These are phyloP conservation scores for Solanum sitiens DNA, from an alignment of 257 asterid genomes.

Conservation along the genomic window DNA sequence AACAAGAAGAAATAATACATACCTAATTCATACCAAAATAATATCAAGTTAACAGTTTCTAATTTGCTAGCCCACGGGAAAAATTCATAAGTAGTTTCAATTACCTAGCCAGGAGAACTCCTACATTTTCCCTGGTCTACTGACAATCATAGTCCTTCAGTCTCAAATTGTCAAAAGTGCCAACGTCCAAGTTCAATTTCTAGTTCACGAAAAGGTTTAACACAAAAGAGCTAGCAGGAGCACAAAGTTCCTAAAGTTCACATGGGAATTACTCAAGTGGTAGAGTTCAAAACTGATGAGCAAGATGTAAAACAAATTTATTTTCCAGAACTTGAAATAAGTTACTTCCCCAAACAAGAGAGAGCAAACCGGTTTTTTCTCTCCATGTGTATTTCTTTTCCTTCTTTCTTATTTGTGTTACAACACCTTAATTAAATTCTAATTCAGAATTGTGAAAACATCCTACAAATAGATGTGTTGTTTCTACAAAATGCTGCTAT, in stretches of 20 bases:
- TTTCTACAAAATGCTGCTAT: background rate
- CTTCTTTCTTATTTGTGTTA: background rate
- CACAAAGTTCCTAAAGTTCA: background rate
- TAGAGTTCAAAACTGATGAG: background rate
- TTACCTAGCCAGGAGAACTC: background rate
- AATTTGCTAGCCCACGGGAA: background rate
- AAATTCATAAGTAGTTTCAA: background rate
- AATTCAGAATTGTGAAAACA: background rate
- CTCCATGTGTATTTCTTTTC: background rate
- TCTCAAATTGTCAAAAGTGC: background rate
- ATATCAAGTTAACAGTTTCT: background rate
- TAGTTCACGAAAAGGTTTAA: background rate
- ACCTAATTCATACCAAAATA: background rate
- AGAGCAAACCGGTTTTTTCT: background rate
- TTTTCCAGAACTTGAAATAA: background rate
- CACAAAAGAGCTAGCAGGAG: background rate
- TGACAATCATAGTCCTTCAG: background rate
- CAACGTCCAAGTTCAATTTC: background rate
- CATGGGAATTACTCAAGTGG: background rate
- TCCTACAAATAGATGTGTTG: background rate
- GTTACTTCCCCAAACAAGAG: background rate
- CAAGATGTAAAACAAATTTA: background rate
- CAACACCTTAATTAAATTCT: background rate
- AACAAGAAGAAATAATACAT: background rate
- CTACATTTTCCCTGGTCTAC: background rate